Evolutionary conservation across 805 yeast genomes (phyloP).

Genomic region (Hanseniaspora valbyensis): DNA sequence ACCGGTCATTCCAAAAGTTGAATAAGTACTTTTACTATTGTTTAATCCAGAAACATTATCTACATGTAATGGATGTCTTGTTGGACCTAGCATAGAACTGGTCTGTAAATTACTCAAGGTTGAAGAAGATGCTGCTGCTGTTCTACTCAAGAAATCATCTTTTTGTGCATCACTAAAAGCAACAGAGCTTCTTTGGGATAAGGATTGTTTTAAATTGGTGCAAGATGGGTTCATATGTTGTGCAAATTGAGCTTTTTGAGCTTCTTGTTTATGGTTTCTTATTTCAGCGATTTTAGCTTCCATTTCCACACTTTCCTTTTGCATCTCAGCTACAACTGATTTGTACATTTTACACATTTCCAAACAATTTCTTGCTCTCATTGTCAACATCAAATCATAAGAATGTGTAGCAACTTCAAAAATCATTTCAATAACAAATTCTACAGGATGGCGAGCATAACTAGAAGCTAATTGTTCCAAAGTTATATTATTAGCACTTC

Average conservation of each 20-base stretch:
- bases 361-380: slow-evolving; percentile 28
- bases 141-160: too few species aligned
- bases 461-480: slow-evolving; percentile 50
- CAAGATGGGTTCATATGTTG: background rate
- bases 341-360: slow-evolving; percentile 18
- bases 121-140: too few species aligned
- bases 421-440: slow-evolving; percentile 44
- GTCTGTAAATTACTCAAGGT: too few species aligned
- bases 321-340: background rate
- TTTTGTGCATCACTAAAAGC: background rate
- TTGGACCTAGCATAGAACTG: too few species aligned
- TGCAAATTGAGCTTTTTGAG: slow-evolving; percentile 7
- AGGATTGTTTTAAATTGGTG: background rate
- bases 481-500: slow-evolving; percentile 30
- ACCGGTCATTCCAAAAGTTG: background rate
- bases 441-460: slow-evolving; percentile 45
- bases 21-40: background rate
- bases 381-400: slow-evolving; percentile 52
- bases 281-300: slow-evolving; percentile 7
- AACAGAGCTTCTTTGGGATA: background rate
- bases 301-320: background rate
- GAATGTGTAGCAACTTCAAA: slow-evolving; percentile 52
- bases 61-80: too few species aligned
- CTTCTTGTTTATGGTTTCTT: background rate
- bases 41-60: background rate